phyloP scores from a whole-genome alignment of 495 filamentous ascomycete species.

The Penicillium subrubescens region DNA sequence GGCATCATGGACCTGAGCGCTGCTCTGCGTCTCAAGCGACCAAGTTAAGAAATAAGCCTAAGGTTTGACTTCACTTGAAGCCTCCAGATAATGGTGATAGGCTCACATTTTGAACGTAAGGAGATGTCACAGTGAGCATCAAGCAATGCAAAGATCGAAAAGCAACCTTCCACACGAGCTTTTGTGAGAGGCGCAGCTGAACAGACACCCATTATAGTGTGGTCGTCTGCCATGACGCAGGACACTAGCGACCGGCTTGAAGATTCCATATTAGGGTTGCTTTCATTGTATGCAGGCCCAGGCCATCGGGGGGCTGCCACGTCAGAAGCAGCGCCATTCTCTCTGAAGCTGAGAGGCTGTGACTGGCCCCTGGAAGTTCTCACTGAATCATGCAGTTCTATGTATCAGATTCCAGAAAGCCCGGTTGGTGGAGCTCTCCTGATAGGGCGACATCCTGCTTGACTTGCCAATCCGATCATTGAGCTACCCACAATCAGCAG shows the following conservation, averaged over 20 bases:
- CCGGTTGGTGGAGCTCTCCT: slow-evolving; percentile 5
- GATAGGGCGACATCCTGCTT: slow-evolving; percentile 22
- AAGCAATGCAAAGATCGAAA: slow-evolving; percentile 4
- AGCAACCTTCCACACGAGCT: not conserved
- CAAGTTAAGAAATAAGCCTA: slow-evolving; percentile 7
- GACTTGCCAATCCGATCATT: slow-evolving; percentile 18
- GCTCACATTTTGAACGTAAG: slow-evolving; percentile 17
- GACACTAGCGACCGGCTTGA: slow-evolving; percentile 10
- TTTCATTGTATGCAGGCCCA: slow-evolving; percentile 13
- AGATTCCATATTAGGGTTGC: slow-evolving; percentile 20
- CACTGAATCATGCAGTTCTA: slow-evolving; percentile 19
- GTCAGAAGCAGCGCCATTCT: slow-evolving; percentile 31
- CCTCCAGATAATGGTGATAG: slow-evolving; percentile 6
- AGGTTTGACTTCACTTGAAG: not conserved
- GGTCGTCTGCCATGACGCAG: slow-evolving; percentile 11
- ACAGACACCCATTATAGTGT: slow-evolving; percentile 1
- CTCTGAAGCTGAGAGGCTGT: slow-evolving; percentile 13
- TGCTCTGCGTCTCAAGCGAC: slow-evolving; percentile 3
- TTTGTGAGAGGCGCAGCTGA: slow-evolving; percentile 17
- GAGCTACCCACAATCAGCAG: slow-evolving; percentile 15
- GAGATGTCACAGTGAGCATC: slow-evolving; percentile 7
- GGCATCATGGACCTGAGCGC: slow-evolving; percentile 16
- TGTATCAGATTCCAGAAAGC: slow-evolving; percentile 26
- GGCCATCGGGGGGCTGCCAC: slow-evolving; percentile 26
- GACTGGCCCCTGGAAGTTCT: slow-evolving; percentile 14